These are phyloP conservation scores for Zygoascus sp. DNA, from an alignment of 1,139 yeast species.

Conservation along the genomic window DNA sequence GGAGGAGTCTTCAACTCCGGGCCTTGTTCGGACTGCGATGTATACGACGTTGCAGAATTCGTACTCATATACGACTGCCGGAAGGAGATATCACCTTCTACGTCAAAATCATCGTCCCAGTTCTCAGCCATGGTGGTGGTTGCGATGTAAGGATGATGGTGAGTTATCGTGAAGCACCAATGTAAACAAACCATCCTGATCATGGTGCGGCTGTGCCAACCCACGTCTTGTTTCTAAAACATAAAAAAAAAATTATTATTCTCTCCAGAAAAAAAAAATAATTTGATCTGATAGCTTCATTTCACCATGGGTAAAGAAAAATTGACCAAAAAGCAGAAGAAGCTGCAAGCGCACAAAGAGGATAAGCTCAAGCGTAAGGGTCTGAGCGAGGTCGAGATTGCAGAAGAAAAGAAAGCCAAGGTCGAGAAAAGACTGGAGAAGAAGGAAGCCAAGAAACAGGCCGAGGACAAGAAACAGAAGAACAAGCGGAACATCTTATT, in stretches of 20 bases:
- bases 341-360: conserved; percentile 5
- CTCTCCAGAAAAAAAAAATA: too few relatives aligned
- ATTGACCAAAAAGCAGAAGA: conserved; percentile 16
- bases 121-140: conserved; percentile 15
- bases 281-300: neutral
- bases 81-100: conserved; percentile 3
- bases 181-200: neutral
- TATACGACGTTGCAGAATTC: neutral
- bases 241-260: neutral
- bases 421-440: conserved; percentile 24
- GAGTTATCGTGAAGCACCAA: neutral
- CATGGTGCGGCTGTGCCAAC: neutral
- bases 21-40: neutral
- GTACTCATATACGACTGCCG: conserved; percentile 5
- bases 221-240: too few relatives aligned
- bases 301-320: conserved; percentile 8
- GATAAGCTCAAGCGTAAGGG: conserved; percentile 12
- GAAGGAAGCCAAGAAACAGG: conserved; percentile 32
- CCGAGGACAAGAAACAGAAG: conserved; percentile 16
- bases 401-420: conserved; percentile 11
- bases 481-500: conserved; percentile 47
- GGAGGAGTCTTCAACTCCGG: neutral
- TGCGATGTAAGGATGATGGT: neutral
- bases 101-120: conserved; percentile 28
- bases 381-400: conserved; percentile 8